phyloP scores from a whole-genome alignment of 495 filamentous ascomycete species.

The Articulospora tetracladia region DNA sequence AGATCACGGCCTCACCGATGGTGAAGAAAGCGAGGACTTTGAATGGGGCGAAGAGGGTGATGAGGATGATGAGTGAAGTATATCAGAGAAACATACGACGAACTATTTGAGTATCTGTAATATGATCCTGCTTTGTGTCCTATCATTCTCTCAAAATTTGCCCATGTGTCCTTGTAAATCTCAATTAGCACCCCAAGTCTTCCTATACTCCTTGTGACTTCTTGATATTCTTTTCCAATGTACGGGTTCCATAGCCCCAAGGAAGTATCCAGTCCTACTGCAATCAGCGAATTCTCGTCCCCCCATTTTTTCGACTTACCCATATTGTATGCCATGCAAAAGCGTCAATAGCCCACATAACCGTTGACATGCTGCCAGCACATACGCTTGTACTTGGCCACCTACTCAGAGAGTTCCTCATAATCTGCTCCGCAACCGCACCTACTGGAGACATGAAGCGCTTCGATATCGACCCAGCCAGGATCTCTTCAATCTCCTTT shows the following conservation, averaged over 20 bases:
- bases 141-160: too few species aligned
- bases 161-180: too few species aligned
- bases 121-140: too few species aligned
- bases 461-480: neutral
- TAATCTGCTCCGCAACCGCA: neutral
- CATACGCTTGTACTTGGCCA: neutral
- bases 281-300: neutral
- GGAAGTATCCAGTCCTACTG: neutral
- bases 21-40: too few species aligned
- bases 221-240: too few species aligned
- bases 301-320: neutral
- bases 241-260: neutral
- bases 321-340: neutral
- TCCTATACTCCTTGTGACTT: too few species aligned
- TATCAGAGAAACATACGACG: too few species aligned
- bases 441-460: neutral
- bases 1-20: too few species aligned
- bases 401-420: neutral
- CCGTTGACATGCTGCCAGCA: neutral
- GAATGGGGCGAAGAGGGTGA: too few species aligned
- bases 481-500: neutral
- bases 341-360: neutral
- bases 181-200: too few species aligned
- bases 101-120: too few species aligned
- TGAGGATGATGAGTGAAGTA: too few species aligned